Conservation (phyloP, 148 eudicot species). For the Arbutus unedo region DNA sequence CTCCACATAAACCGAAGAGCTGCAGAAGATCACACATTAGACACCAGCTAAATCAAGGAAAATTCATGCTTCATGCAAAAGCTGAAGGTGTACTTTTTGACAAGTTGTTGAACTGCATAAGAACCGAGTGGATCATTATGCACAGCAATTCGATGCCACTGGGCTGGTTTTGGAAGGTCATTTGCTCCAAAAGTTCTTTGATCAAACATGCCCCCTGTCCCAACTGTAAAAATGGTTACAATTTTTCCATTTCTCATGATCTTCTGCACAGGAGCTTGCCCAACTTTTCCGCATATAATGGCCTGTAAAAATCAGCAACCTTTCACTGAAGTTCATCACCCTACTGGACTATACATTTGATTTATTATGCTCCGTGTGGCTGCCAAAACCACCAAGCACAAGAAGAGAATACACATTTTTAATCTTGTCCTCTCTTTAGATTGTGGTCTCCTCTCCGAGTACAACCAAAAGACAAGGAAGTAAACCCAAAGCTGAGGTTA, state of each 20-base stretch:
- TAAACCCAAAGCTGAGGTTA: background rate
- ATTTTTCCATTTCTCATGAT: conserved; percentile 84
- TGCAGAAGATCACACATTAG: conserved; percentile 36
- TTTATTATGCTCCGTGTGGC: background rate
- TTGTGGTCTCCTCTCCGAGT: background rate
- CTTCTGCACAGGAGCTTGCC: conserved; percentile 92
- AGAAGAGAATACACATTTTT: conserved; percentile 4
- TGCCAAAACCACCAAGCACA: background rate
- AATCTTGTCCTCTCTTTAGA: background rate
- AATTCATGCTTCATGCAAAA: background rate
- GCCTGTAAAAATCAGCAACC: conserved; percentile 47
- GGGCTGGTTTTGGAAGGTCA: conserved; percentile 77
- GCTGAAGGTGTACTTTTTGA: conserved; percentile 54
- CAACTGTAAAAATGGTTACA: conserved; percentile 85
- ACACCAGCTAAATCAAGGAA: background rate
- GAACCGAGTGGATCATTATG: conserved; percentile 79
- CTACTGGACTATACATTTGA: background rate
- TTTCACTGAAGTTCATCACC: background rate
- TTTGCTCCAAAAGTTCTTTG: conserved; percentile 50
- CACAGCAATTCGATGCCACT: conserved; percentile 90
- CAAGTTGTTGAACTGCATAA: conserved; percentile 79
- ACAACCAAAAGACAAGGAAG: background rate
- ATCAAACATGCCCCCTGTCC: conserved; percentile 97
- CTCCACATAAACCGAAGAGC: conserved; percentile 92
- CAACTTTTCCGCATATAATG: conserved; percentile 87